These are phyloP conservation scores for Pyrenophora teres DNA, from an alignment of 2,329 filamentous ascomycete species.

Conservation along the genomic window DNA sequence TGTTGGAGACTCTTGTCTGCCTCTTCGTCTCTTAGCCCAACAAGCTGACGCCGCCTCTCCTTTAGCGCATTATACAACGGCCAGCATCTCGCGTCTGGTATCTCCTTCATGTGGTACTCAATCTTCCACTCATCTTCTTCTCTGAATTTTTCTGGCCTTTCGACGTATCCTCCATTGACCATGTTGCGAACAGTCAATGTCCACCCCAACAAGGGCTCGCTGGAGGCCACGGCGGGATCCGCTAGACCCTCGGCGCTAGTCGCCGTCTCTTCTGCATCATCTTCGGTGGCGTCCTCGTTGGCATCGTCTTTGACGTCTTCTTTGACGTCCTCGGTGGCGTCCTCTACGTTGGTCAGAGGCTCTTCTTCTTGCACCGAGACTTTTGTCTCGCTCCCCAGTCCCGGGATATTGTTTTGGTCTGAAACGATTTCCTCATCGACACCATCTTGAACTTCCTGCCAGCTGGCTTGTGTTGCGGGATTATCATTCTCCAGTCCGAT, in stretches of 20 bases:
- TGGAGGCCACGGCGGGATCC: neutral
- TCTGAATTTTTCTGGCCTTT: constrained; percentile 61
- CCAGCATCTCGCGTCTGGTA: constrained; percentile 21
- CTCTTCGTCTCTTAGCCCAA: constrained; percentile 48
- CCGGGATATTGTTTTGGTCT: constrained; percentile 19
- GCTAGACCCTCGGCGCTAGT: neutral
- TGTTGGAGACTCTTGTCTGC: constrained; percentile 46
- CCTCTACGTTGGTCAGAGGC: neutral
- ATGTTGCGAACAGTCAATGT: constrained; percentile 73
- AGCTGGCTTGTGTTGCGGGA: constrained; percentile 35
- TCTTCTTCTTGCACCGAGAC: constrained; percentile 1
- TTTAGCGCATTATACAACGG: constrained; percentile 51
- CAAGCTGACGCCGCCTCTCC: constrained; percentile 57
- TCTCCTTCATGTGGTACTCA: constrained; percentile 76
- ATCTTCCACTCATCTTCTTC: constrained; percentile 66
- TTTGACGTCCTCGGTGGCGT: neutral
- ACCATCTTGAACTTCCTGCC: constrained; percentile 39
- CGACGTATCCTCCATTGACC: constrained; percentile 68
- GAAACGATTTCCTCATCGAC: constrained; percentile 41
- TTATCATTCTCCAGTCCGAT: constrained; percentile 50
- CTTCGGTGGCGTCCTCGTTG: neutral
- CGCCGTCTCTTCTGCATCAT: neutral
- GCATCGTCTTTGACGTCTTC: too few relatives aligned
- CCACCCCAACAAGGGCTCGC: constrained; percentile 65
- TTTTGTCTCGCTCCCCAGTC: constrained; percentile 20